Percentiles rank a stretch among this genome's conserved stretches.
Conservation (phyloP, 1,284 basidiomycete genomes). For the Trametes hirsuta region DNA sequence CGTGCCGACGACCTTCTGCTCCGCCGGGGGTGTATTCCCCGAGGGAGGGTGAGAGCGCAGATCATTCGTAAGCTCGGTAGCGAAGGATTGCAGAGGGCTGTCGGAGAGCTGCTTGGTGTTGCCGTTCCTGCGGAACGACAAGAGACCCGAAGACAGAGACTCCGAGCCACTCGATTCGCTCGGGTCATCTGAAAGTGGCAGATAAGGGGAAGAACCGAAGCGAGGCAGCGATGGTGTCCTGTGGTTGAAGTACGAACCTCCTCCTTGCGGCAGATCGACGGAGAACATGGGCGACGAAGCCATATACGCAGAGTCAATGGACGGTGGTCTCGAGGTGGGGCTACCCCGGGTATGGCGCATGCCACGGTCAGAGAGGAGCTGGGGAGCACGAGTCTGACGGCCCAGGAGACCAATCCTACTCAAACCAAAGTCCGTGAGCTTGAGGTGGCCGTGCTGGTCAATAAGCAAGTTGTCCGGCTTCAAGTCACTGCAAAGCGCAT, state of each 20-base stretch:
- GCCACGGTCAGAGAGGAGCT: conserved; percentile 48
- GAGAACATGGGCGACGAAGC: conserved; percentile 67
- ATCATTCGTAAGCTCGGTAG: conserved; percentile 80
- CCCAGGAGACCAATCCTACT: conserved; percentile 97
- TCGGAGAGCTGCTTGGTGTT: conserved; percentile 55
- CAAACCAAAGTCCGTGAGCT: conserved; percentile 97
- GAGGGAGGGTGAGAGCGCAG: conserved; percentile 67
- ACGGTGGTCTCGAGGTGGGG: conserved; percentile 76
- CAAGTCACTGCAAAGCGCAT: conserved; percentile 70
- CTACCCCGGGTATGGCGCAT: conserved; percentile 59
- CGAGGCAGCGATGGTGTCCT: conserved; percentile 61
- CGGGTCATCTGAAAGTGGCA: conserved; percentile 73
- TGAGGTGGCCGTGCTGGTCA: conserved; percentile 94
- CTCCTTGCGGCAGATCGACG: conserved; percentile 50
- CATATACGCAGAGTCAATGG: conserved; percentile 82
- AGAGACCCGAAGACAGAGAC: conserved; percentile 57
- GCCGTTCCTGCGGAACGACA: conserved; percentile 50
- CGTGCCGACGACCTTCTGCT: conserved; percentile 94
- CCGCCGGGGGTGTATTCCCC: conserved; percentile 73
- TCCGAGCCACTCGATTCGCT: conserved; percentile 89
- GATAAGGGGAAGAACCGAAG: conserved; percentile 64
- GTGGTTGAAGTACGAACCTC: conserved; percentile 84
- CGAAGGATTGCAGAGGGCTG: conserved; percentile 81
- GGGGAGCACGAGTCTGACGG: conserved; percentile 87
- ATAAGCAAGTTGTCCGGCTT: conserved; percentile 99